A percentile compares a stretch with the other conserved stretches of the same genome.
Conservation (phyloP, 2,329 filamentous ascomycete species). For the Botrytis galanthina region DNA sequence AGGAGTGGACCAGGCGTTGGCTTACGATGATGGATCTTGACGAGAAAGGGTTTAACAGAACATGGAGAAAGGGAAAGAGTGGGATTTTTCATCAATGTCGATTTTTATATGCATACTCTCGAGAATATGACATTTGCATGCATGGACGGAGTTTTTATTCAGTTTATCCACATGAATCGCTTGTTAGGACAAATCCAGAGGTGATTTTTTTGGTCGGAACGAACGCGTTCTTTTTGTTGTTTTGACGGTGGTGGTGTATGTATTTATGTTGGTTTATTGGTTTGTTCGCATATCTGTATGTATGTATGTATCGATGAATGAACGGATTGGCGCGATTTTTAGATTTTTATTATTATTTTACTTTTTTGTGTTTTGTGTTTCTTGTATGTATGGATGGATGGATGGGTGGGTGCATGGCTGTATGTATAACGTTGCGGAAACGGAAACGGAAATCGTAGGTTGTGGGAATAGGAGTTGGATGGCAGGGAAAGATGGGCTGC, state of each 20-base stretch:
- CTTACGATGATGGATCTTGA: slow-evolving; percentile 10
- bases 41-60: background rate
- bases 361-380: background rate
- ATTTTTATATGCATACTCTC: background rate
- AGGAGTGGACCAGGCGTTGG: background rate
- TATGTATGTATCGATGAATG: background rate
- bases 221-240: too few relatives aligned
- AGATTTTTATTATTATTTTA: background rate
- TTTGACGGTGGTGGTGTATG: background rate
- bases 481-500: background rate
- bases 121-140: background rate
- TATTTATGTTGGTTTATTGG: background rate
- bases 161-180: background rate
- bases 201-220: background rate
- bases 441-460: background rate
- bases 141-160: slow-evolving; percentile 9
- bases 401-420: background rate
- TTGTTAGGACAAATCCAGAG: background rate
- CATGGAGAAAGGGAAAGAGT: background rate
- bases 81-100: background rate
- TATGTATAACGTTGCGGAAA: background rate
- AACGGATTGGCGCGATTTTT: background rate
- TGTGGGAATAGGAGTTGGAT: background rate
- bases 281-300: background rate
- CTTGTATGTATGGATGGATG: background rate